Conservation (phyloP, 1,284 basidiomycete genomes). For the Trichosporon ovoides region DNA sequence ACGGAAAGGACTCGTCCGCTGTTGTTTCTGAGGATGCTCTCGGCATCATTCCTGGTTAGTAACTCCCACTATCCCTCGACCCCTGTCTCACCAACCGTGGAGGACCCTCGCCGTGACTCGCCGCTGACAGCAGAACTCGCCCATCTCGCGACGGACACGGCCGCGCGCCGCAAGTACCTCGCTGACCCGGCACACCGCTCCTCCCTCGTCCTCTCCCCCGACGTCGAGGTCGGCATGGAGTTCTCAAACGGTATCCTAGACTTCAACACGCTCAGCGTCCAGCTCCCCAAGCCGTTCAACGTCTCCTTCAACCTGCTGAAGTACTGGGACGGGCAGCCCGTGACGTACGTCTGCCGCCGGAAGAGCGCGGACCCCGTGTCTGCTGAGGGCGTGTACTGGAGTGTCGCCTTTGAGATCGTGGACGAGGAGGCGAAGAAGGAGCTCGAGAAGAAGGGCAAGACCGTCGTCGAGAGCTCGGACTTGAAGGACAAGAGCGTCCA, state of each 20-base stretch:
- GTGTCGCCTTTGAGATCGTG: conserved; percentile 44
- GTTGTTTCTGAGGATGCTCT: conserved; percentile 32
- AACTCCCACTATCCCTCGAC: too few species aligned
- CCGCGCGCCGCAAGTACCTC: conserved; percentile 61
- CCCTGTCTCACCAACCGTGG: too few species aligned
- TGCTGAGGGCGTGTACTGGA: conserved; percentile 32
- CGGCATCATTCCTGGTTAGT: background rate
- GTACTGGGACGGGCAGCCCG: conserved; percentile 82
- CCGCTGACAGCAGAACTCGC: background rate
- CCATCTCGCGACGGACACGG: background rate
- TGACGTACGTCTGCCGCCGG: conserved; percentile 43
- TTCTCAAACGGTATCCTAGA: conserved; percentile 50
- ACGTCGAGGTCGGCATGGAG: conserved; percentile 51
- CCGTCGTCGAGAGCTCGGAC: background rate
- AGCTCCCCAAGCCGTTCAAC: conserved; percentile 61
- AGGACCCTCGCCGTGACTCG: too few species aligned
- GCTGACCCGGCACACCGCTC: conserved; percentile 54
- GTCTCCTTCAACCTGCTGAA: conserved; percentile 70
- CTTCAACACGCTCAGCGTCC: conserved; percentile 64
- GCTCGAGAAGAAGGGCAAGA: conserved; percentile 19
- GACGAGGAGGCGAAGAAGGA: conserved; percentile 48
- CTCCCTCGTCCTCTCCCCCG: conserved; percentile 55
- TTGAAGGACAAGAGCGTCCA: conserved; percentile 1
- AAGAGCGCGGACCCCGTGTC: conserved; percentile 25
- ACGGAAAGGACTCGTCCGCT: background rate